phyloP scores from a whole-genome alignment of 192 early-diverging fungal species.

The Coemansia sp. region DNA sequence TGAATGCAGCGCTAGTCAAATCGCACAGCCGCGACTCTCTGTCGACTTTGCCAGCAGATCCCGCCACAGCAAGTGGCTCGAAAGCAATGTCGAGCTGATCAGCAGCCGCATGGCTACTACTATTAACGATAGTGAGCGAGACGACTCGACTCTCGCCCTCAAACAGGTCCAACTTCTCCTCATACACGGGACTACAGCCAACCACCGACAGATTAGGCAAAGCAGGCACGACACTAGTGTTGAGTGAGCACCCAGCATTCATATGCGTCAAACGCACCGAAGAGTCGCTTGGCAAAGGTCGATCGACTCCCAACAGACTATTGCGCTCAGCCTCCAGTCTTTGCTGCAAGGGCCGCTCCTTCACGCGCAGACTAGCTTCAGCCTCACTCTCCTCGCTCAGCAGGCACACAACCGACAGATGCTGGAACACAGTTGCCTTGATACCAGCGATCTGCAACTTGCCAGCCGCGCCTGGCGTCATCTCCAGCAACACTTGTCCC shows the following conservation, averaged over 20 bases:
- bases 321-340: constrained; percentile 41
- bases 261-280: constrained; percentile 28
- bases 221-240: constrained; percentile 24
- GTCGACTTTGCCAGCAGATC: not conserved
- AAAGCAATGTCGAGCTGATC: constrained; percentile 29
- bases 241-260: constrained; percentile 25
- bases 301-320: constrained; percentile 21
- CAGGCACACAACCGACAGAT: constrained; percentile 26
- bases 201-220: constrained; percentile 32
- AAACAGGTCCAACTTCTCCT: constrained; percentile 40
- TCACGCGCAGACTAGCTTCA: constrained; percentile 20
- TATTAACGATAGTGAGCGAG: constrained; percentile 30
- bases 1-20: constrained; percentile 33
- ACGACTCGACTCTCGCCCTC: constrained; percentile 44
- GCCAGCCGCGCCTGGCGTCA: constrained; percentile 20
- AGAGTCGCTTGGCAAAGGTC: not conserved
- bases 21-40: constrained; percentile 27
- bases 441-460: constrained; percentile 32
- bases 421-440: constrained; percentile 34
- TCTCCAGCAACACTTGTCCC: constrained; percentile 36
- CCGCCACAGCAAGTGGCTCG: constrained; percentile 25
- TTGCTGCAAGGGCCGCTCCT: constrained; percentile 28
- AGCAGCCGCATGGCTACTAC: constrained; percentile 18
- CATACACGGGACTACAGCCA: constrained; percentile 19
- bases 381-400: constrained; percentile 29